Percentiles rank a stretch among this genome's conserved stretches.
These are phyloP conservation scores for Colletotrichum neosansevieriae DNA, from an alignment of 2,329 filamentous ascomycete species.

Conservation along the genomic window DNA sequence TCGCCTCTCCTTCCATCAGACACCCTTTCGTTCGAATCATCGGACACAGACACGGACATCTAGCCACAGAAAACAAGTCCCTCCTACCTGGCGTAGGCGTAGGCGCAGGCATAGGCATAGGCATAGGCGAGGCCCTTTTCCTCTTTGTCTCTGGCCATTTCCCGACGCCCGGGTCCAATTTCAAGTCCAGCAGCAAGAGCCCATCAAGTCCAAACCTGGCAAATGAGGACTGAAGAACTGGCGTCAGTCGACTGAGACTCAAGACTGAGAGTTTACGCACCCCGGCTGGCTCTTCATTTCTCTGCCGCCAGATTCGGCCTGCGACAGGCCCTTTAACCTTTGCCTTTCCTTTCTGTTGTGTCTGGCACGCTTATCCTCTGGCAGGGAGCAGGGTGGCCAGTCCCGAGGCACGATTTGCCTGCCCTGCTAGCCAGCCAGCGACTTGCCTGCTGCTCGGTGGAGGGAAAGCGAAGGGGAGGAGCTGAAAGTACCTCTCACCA, in stretches of 20 bases:
- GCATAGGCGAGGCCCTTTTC: neutral
- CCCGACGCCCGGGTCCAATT: conserved; percentile 25
- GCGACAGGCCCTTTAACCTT: conserved; percentile 25
- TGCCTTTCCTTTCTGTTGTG: neutral
- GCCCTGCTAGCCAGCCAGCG: too few species aligned
- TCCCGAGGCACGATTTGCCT: too few species aligned
- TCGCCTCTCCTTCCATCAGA: conserved; percentile 17
- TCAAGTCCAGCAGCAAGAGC: conserved; percentile 17
- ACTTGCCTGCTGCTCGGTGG: too few species aligned
- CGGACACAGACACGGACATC: neutral
- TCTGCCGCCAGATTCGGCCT: conserved; percentile 27
- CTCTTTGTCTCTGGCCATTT: conserved; percentile 25
- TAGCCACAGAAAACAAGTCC: neutral
- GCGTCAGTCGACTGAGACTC: neutral
- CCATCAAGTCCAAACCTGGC: conserved; percentile 24
- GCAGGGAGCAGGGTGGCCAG: too few species aligned
- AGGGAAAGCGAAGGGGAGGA: too few species aligned
- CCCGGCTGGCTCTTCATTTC: conserved; percentile 31
- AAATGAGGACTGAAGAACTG: conserved; percentile 15
- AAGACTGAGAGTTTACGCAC: conserved; percentile 11
- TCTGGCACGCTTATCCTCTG: too few species aligned
- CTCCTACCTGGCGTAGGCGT: neutral
- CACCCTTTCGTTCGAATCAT: conserved; percentile 17
- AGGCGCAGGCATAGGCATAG: neutral
- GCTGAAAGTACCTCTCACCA: too few species aligned